Evolutionary conservation across 495 filamentous ascomycete genomes (phyloP), one percentile per base, ranked within the genome.

Genomic region (Podospora anserina): DNA sequence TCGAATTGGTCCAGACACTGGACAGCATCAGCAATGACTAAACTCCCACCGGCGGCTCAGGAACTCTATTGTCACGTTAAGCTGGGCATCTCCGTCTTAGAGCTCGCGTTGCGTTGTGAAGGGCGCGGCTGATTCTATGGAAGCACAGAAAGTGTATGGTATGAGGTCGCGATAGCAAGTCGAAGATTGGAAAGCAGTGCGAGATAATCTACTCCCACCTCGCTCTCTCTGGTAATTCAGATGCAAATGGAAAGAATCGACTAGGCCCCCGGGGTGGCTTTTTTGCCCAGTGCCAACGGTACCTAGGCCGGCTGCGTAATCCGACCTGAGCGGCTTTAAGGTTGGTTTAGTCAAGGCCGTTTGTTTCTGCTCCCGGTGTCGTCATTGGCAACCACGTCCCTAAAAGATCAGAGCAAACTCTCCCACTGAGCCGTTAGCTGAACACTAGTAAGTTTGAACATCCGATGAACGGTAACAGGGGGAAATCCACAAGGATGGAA

Each of bases 301-400:
- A 23, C 23, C 23, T 23, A 23, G 23, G 23, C 39, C 39, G 13
- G 39, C 39, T 49, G 39, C 39, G 39, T 49, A 49, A 49, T 49
- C 5, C 39, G 39, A 49, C 39, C 39, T 49, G 39, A 18, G 13
- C 39, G 39, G 39, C 7, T 20, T 19, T 58, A 58, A 58, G 18
- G 55, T 58, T 58, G 7, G 11, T 9, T 58, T 58, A 15, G 23
- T 9, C 23, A 58, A 20, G 18, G 55, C 55, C 55, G 55, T 58
- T 58, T 58, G 55, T 58, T 56, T 58, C 5, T 11, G n/a, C n/a
- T 58, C 55, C n/a, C 55, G 18, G 55, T 58, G 55, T 58, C 55
- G 55, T 58, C 55, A 58, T 58, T 58, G 55, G 55, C n/a, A 58
- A 58, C 19, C 39, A 13, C 9, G 0, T 9, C 39, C 39, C 39